Evolutionary conservation across 768 basidiomycete species (phyloP).

Genomic region (Mycena maculata): DNA sequence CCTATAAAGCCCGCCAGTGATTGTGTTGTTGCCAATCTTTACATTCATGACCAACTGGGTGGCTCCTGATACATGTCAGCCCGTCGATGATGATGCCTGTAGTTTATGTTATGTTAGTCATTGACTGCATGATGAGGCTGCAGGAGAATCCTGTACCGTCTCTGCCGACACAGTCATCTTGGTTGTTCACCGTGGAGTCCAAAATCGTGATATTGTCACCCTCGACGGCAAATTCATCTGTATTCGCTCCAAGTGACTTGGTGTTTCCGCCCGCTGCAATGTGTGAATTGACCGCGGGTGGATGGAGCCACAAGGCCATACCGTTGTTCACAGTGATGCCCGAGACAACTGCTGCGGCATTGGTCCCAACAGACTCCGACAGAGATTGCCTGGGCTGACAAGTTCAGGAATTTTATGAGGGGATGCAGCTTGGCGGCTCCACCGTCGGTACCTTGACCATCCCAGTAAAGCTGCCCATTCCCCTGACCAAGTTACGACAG

Average conservation of each 20-base stretch:
- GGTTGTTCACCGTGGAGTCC: constrained; percentile 26
- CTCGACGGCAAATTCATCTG: constrained; percentile 37
- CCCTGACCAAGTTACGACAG: constrained; percentile 5
- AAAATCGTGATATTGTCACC: constrained; percentile 30
- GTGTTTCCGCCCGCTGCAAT: constrained; percentile 27
- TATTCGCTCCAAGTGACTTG: constrained; percentile 34
- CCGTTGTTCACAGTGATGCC: constrained; percentile 32
- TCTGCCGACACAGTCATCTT: constrained; percentile 34
- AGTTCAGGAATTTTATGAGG: constrained; percentile 35
- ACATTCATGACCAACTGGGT: constrained; percentile 52
- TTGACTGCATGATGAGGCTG: too few species aligned
- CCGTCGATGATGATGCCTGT: constrained; percentile 41
- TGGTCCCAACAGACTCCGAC: constrained; percentile 35
- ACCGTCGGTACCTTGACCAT: constrained; percentile 34
- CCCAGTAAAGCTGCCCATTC: constrained; percentile 34
- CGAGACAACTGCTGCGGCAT: constrained; percentile 19
- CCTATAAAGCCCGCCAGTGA: constrained; percentile 43
- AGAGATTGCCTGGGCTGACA: constrained; percentile 31
- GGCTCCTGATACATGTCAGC: constrained; percentile 60
- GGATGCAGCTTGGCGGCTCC: constrained; percentile 36
- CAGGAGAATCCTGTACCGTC: constrained; percentile 26
- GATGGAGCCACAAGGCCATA: not conserved
- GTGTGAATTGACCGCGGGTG: not conserved
- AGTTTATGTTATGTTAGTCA: too few species aligned
- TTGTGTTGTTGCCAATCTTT: constrained; percentile 50